Base-by-base conservation (phyloP, 139 green algal genomes). In the Tetraselmis chui region DNA sequence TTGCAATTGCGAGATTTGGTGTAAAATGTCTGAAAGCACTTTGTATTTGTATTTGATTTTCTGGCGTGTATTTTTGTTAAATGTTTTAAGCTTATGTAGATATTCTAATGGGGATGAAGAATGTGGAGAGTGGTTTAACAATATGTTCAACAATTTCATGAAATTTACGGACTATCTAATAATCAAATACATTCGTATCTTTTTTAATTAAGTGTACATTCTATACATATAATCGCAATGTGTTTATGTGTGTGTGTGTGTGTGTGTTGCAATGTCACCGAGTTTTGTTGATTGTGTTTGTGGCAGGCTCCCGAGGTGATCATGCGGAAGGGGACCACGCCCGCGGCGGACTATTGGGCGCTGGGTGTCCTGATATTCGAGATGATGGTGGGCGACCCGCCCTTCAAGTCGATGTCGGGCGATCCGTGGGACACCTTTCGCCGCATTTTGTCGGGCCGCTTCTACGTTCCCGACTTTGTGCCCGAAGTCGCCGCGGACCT, bases 281-380 rank as follows among this genome's bases (percentile, higher is more conserved):
- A n/a, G n/a, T n/a, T n/a, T n/a, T n/a, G n/a, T n/a, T n/a, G n/a
- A n/a, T n/a, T n/a, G n/a, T n/a, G n/a, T n/a, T 82, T 1, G 11
- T 26, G 32, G 24, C 77, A 87, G 83, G 86, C 88, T 28, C 88
- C 87, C 30, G 86, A 97, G 86, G 90, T 96, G 0, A 95, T 96
- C 83, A 93, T 93, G 88, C 85, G 90, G 1, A 85, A 89, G 76
- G 93, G 93, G 59, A 94, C 93, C 30, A 91, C 80, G 59, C 89
- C 90, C 31, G 90, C 89, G 0, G 92, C 91, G 24, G 94, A 97
- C 87, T 94, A 93, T 84, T 97, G 92, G 92, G 91, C 91, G 32
- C 84, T 97, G 30, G 93, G 93, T 0, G 91, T 97, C 77, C 88
- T 97, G 0, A 91, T 96, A 28, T 97, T 93, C 77, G 93, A 97